Base-by-base conservation (phyloP, 768 basidiomycete species). In the Suillus tomentosus region DNA sequence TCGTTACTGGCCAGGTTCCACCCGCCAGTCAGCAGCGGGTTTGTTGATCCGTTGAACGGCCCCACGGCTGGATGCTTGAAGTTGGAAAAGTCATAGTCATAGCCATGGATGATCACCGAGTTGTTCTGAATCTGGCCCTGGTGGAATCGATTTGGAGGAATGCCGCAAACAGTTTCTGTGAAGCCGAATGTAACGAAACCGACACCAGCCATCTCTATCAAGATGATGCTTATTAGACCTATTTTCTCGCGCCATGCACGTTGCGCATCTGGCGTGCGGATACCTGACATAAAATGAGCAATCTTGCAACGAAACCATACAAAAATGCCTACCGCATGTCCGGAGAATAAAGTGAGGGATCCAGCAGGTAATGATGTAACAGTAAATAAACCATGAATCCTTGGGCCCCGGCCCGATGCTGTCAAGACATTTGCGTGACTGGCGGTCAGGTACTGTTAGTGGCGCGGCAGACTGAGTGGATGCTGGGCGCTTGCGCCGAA, bases 121-220 rank as follows among this genome's bases (percentile, higher is more conserved):
- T 84, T 85, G 56, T 84, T 87, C 55, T 88, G 87, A 64, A 95
- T 87, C 31, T 82, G 80, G 43, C 94, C 95, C 48, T 90, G 86
- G 68, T 91, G 89, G 81, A 84, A 96, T 17, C 95, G 87, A 66
- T 90, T 87, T 45, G 91, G 85, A 40, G 95, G 94, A 42, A 82
- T 90, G 40, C 95, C 95, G 75, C 97, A 99, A 50, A 99, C 97
- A 61, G 88, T 79, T 72, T 94, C 87, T 11, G 95, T 98, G 81
- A 99, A 99, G 9, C 97, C 97, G 78, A 99, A 99, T 13, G 97
- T 99, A 73, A 99, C 82, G 86, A 94, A 99, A 72, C 96, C 97
- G 71, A 99, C 97, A 61, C 81, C 86, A 19, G 92, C 91, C 96
- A 99, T 97, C 66, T 95, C 84, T n/a, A 77, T 5, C 17, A 84